phyloP scores from a whole-genome alignment of 108 stramenopile genomes.

The Cylindrotheca closterium region DNA sequence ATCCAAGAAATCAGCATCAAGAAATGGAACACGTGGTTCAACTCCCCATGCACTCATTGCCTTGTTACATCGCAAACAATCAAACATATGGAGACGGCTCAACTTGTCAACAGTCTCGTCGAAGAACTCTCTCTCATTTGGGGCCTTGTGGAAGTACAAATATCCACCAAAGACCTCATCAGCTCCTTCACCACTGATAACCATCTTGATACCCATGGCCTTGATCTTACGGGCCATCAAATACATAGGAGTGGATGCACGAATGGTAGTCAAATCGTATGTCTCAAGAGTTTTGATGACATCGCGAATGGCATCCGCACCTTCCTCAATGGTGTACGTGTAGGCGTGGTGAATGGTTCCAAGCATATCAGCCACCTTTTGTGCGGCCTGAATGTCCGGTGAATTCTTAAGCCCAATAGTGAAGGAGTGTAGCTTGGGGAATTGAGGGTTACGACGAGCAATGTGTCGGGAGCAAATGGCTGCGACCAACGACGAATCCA shows the following conservation, averaged over 20 bases:
- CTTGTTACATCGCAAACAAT: conserved; percentile 99
- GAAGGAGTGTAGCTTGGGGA: conserved; percentile 96
- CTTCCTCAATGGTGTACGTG: conserved; percentile 96
- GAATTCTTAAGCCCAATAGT: conserved; percentile 89
- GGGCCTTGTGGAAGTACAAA: conserved; percentile 99
- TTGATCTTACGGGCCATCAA: conserved; percentile 98
- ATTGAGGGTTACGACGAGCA: conserved; percentile 68
- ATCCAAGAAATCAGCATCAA: conserved; percentile 96
- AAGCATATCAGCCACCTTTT: conserved; percentile 91
- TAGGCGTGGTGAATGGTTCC: conserved; percentile 98
- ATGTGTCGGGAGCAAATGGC: conserved; percentile 91
- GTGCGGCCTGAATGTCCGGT: conserved; percentile 94
- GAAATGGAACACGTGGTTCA: conserved; percentile 96
- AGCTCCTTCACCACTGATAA: conserved; percentile 97
- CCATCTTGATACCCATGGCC: conserved; percentile 99
- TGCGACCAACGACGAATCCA: conserved; percentile 96
- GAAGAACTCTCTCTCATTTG: conserved; percentile 94
- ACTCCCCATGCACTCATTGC: conserved; percentile 98
- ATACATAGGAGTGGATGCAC: conserved; percentile 98
- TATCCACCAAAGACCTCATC: conserved; percentile 99
- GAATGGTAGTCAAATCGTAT: conserved; percentile 97
- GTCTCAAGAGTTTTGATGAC: conserved; percentile 95
- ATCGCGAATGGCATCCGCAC: conserved; percentile 95
- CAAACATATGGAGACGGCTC: conserved; percentile 93
- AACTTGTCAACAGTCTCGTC: conserved; percentile 97